Evolutionary conservation across 495 filamentous ascomycete species (phyloP), one percentile per base, ranked within the genome.

Genomic region (Penicillium soppii): DNA sequence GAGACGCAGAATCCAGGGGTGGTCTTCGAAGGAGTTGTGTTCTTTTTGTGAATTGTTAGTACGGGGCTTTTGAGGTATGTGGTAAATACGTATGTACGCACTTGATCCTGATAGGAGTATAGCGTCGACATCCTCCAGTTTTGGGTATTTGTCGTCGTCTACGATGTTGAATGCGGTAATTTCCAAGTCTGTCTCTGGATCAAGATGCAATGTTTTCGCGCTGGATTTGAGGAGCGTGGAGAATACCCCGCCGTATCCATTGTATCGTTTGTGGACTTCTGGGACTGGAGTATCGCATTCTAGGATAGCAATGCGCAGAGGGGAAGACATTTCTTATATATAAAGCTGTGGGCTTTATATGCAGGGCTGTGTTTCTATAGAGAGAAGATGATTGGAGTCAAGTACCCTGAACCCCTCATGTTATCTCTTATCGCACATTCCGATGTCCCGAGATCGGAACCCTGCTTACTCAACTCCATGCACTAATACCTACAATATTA

Each of bases 221-320:
- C 77, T 78, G 12, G 65, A 50, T 25, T 65, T 54, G 12, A 95
- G 78, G 1, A 95, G 78, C 21, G 74, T 56, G 8, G 57, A 71
- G 74, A 95, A 96, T 29, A 95, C 72, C 43, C 83, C 85, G 56
- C 80, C 76, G 63, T 95, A 96, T 33, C 80, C 79, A 22, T 82
- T 79, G 68, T 89, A 92, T 63, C 82, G 84, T 30, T 69, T 71
- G 50, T 79, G 65, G 38, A 80, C 73, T 7, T 68, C 57, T 2
- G 76, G 75, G 13, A 83, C 64, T 2, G 88, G 88, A 5, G 79
- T 86, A 70, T 92, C 91, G 69, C 86, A 84, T 77, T 92, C 89
- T 50, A 96, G 82, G 53, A 95, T 76, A 30, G 90, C 90, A 56
- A 96, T 88, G 47, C 89, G 87, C 56, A 92, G 70, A 19, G 87